phyloP scores from a whole-genome alignment of 164 flowering plant species.

The Houttuynia cordata region DNA sequence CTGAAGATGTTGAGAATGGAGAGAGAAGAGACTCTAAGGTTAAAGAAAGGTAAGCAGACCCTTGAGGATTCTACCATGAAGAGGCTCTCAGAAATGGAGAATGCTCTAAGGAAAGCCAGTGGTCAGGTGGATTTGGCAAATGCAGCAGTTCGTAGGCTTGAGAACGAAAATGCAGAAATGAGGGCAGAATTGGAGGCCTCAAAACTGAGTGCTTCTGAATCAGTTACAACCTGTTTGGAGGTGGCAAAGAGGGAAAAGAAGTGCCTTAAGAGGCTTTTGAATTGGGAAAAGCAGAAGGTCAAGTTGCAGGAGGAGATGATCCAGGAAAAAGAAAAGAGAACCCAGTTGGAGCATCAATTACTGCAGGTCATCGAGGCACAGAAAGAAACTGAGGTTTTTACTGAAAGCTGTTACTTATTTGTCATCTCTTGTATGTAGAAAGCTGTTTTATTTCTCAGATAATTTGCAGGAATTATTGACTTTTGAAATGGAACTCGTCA shows the following conservation, averaged over 20 bases:
- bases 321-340: conserved; percentile 56
- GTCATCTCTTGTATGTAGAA: neutral
- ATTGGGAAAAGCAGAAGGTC: conserved; percentile 84
- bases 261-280: conserved; percentile 63
- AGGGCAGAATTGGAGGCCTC: conserved; percentile 97
- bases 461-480: too few species aligned
- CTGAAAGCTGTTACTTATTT: neutral
- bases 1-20: conserved; percentile 81
- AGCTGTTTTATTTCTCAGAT: neutral
- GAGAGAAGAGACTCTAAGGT: conserved; percentile 69
- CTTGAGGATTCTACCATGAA: conserved; percentile 83
- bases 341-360: conserved; percentile 41
- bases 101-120: conserved; percentile 82
- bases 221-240: conserved; percentile 58
- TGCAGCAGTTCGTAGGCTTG: conserved; percentile 74
- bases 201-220: conserved; percentile 91
- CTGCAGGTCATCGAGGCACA: conserved; percentile 36
- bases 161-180: conserved; percentile 92
- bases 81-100: conserved; percentile 84
- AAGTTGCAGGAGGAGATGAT: conserved; percentile 80
- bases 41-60: conserved; percentile 82
- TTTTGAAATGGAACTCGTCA: neutral
- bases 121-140: conserved; percentile 90
- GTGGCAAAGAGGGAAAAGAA: conserved; percentile 89
- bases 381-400: conserved; percentile 71